Percentiles rank a stretch among this genome's conserved stretches.
Conservation (phyloP, 148 eudicot species). For the Talinum fruticosum region DNA sequence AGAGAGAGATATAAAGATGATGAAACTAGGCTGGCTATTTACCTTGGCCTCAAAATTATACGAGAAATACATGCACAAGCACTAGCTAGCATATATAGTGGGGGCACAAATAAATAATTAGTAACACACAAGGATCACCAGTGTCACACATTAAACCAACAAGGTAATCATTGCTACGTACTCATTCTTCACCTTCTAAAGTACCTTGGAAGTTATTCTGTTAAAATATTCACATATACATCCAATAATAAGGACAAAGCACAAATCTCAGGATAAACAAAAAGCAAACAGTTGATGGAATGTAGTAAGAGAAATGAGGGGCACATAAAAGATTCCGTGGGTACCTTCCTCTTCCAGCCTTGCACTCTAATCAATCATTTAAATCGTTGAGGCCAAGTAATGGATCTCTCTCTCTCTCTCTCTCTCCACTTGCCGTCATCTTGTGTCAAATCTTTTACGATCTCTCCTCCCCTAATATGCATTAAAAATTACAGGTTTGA, state of each 20-base stretch:
- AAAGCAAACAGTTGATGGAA: neutral
- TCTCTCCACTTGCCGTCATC: neutral
- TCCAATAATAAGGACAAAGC: neutral
- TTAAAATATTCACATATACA: neutral
- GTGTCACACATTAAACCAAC: neutral
- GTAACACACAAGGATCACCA: neutral
- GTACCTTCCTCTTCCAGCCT: neutral
- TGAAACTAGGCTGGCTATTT: neutral
- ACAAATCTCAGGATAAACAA: neutral
- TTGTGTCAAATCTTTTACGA: neutral
- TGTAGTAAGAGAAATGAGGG: no score
- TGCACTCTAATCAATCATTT: slow-evolving; percentile 11
- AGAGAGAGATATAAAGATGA: no score
- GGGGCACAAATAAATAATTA: neutral
- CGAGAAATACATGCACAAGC: neutral
- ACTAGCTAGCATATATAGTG: neutral
- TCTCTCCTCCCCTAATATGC: neutral
- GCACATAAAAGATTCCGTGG: neutral
- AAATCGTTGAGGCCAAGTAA: slow-evolving; percentile 10
- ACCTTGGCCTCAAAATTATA: neutral
- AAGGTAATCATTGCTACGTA: slow-evolving; percentile 5
- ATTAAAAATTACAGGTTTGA: neutral
- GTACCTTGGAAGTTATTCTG: neutral
- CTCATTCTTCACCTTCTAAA: neutral
- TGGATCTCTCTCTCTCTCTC: slow-evolving; percentile 1